Evolutionary conservation across 805 yeast species (phyloP).

Genomic region (Candida tibetensis): DNA sequence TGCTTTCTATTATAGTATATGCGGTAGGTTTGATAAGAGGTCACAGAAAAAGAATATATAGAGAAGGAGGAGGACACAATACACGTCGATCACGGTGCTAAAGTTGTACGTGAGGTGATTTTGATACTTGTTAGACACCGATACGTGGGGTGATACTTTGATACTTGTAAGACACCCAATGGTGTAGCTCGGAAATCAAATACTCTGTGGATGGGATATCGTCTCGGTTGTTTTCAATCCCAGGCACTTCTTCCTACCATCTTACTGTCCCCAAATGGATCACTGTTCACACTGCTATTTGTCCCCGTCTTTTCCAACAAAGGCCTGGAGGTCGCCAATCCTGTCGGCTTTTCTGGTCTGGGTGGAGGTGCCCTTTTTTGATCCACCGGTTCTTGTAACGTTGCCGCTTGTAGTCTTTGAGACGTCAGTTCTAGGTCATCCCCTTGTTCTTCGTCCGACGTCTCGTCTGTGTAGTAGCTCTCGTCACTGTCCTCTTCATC

Average conservation of each 20-base stretch:
- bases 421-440: slow-evolving; percentile 11
- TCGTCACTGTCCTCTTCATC: slow-evolving; percentile 30
- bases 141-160: too few species aligned
- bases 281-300: slow-evolving; percentile 26
- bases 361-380: slow-evolving; percentile 26
- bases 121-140: too few species aligned
- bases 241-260: slow-evolving; percentile 6
- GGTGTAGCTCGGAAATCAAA: too few species aligned
- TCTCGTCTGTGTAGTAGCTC: slow-evolving; percentile 34
- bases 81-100: too few species aligned
- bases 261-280: slow-evolving; percentile 40
- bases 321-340: slow-evolving; percentile 7
- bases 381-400: slow-evolving; percentile 8
- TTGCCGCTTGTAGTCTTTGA: slow-evolving; percentile 9
- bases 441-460: slow-evolving; percentile 36
- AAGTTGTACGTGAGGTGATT: too few species aligned
- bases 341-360: slow-evolving; percentile 23
- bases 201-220: too few species aligned
- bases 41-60: background rate
- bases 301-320: slow-evolving; percentile 22
- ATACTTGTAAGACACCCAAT: too few species aligned
- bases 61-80: too few species aligned
- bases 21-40: background rate
- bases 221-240: too few species aligned
- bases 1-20: slow-evolving; percentile 3